Evolutionary conservation across 495 filamentous ascomycete species (phyloP).

Genomic region (Apodospora peruviana): DNA sequence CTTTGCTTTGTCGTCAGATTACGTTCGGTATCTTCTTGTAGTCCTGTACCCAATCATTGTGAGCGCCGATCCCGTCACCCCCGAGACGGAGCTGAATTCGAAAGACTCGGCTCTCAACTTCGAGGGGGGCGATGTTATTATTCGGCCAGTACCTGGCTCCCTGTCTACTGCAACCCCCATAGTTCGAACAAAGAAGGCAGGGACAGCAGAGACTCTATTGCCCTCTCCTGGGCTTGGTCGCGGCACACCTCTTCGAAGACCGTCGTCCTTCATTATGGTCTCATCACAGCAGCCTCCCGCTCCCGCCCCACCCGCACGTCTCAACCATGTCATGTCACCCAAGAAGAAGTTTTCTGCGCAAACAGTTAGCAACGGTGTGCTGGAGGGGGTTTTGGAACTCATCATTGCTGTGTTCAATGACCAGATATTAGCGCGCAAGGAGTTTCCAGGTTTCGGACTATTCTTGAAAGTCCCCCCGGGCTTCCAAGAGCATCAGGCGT

Average conservation of each 20-base stretch:
- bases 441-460: slow-evolving; percentile 84
- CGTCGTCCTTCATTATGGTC: slow-evolving; percentile 86
- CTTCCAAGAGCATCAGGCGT: slow-evolving; percentile 88
- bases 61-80: slow-evolving; percentile 71
- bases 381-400: slow-evolving; percentile 70
- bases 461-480: slow-evolving; percentile 88
- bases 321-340: slow-evolving; percentile 57
- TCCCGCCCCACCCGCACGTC: slow-evolving; percentile 50
- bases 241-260: slow-evolving; percentile 58
- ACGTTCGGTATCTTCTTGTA: slow-evolving; percentile 68
- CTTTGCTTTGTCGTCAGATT: slow-evolving; percentile 70
- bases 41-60: slow-evolving; percentile 82
- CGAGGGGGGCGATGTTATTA: slow-evolving; percentile 77
- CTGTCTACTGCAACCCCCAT: slow-evolving; percentile 51
- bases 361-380: slow-evolving; percentile 58
- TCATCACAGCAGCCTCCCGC: slow-evolving; percentile 59
- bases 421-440: slow-evolving; percentile 74
- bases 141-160: slow-evolving; percentile 63
- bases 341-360: slow-evolving; percentile 45
- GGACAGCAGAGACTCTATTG: slow-evolving; percentile 37
- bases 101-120: slow-evolving; percentile 74
- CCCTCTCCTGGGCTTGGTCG: slow-evolving; percentile 34
- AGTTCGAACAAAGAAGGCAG: slow-evolving; percentile 63
- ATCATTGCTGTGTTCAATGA: slow-evolving; percentile 74
- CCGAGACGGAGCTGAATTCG: slow-evolving; percentile 77